These are phyloP conservation scores for Jacaranda mimosifolia DNA, from an alignment of 257 asterid genomes.

Conservation along the genomic window DNA sequence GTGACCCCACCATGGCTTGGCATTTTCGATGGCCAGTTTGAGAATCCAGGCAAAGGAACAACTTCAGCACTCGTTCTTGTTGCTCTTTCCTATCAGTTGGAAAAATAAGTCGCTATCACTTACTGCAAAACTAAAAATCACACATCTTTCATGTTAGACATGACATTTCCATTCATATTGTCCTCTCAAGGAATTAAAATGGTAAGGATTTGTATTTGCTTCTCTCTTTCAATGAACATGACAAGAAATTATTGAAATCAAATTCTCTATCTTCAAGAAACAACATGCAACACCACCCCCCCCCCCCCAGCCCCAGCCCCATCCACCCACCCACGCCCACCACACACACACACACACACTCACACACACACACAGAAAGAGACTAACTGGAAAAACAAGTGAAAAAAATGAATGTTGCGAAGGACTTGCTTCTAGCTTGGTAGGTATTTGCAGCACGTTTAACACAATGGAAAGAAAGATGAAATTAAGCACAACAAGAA, in stretches of 20 bases:
- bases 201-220: neutral
- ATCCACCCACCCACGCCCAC: too few species aligned
- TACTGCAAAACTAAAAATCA: neutral
- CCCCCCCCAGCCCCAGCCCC: too few species aligned
- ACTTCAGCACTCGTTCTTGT: slow-evolving; percentile 56
- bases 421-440: neutral
- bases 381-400: neutral
- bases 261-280: neutral
- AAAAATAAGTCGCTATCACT: slow-evolving; percentile 9
- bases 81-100: slow-evolving; percentile 59
- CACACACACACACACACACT: too few species aligned
- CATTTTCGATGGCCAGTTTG: slow-evolving; percentile 74
- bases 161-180: neutral
- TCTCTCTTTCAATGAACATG: slow-evolving; percentile 5
- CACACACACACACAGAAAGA: neutral
- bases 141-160: neutral
- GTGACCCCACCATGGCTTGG: slow-evolving; percentile 56
- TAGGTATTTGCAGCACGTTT: neutral
- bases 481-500: neutral
- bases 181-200: too few species aligned
- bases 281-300: neutral
- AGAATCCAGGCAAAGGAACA: slow-evolving; percentile 53
- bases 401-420: neutral
- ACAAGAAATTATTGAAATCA: neutral
- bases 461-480: neutral